Evolutionary conservation across 2,329 filamentous ascomycete species (phyloP), one percentile per base, ranked within the genome.

Genomic region (Macroventuria anomochaeta): DNA sequence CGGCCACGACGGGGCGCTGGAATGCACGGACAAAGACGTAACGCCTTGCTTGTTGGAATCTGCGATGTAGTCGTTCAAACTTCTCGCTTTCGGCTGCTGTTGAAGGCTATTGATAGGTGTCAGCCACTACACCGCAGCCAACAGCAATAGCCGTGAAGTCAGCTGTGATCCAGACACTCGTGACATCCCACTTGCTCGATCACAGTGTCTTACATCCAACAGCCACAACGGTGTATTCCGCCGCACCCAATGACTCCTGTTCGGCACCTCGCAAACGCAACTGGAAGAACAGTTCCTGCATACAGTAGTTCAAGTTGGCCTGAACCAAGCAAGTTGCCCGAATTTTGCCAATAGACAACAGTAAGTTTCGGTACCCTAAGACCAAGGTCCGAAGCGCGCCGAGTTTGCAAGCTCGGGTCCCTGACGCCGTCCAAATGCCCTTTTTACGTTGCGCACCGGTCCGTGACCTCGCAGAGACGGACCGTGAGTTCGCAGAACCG

Each of bases 351-450:
- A 36, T 25, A n/a, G 28, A 26, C 18, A 31, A 25, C 26, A 15
- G 20, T 15, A 39, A n/a, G 17, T 39, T 33, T 43, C 20, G 51
- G 51, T 43, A 48, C 51, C 46, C 51, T 49, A 54, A 34, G 51
- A 49, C 44, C 8, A 46, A 49, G 39, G 44, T 49, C 51, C 51
- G 51, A 53, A 32, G 50, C 50, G 50, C 43, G 50, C 50, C 43
- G 38, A 31, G 10, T 47, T 29, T 20, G 26, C 32, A 25, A 42
- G 43, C 50, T 15, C 41, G 31, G 43, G 43, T 41, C 38, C 50
- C 50, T 53, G 50, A 46, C 42, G 21, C 41, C 49, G 48, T 44
- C 39, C 28, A 34, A n/a, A 41, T 33, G 37, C 23, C 33, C 33
- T 38, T 38, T 53, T 43, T 20, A 38, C 50, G 50, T 37, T 37